Conservation (phyloP, 768 basidiomycete genomes). For the Pisolithus tinctorius region DNA sequence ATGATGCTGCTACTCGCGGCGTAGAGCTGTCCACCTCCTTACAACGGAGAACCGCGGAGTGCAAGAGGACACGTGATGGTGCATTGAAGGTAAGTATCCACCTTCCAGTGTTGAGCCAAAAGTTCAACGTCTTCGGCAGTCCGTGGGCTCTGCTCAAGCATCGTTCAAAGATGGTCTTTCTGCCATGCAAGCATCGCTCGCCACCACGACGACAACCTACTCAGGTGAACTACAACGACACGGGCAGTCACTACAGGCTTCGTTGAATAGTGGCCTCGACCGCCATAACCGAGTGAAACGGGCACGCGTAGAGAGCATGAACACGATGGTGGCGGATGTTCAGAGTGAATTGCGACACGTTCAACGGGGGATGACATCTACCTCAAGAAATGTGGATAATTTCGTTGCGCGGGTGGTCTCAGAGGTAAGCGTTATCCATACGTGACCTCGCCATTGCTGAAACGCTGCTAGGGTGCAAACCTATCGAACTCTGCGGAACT, state of each 20-base stretch:
- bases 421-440: slow-evolving; percentile 37
- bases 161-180: slow-evolving; percentile 36
- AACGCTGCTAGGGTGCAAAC: slow-evolving; percentile 32
- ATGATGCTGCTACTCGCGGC: slow-evolving; percentile 35
- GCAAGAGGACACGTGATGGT: slow-evolving; percentile 50
- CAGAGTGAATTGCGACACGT: slow-evolving; percentile 47
- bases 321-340: slow-evolving; percentile 40
- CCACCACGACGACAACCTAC: slow-evolving; percentile 44
- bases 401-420: slow-evolving; percentile 38
- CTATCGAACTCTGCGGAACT: slow-evolving; percentile 35
- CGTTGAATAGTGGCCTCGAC: slow-evolving; percentile 53
- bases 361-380: slow-evolving; percentile 44
- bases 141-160: slow-evolving; percentile 32
- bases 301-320: slow-evolving; percentile 56
- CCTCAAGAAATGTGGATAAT: slow-evolving; percentile 41
- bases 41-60: slow-evolving; percentile 42
- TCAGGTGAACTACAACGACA: slow-evolving; percentile 46
- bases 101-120: not conserved
- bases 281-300: slow-evolving; percentile 58
- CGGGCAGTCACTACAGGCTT: slow-evolving; percentile 35
- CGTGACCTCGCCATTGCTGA: not conserved
- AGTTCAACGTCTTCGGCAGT: slow-evolving; percentile 29
- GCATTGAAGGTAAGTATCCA: slow-evolving; percentile 45
- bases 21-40: slow-evolving; percentile 35
- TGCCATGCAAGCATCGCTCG: slow-evolving; percentile 37